Conservation (phyloP, 1,139 yeast species). For the Blastobotrys ciferrii region DNA sequence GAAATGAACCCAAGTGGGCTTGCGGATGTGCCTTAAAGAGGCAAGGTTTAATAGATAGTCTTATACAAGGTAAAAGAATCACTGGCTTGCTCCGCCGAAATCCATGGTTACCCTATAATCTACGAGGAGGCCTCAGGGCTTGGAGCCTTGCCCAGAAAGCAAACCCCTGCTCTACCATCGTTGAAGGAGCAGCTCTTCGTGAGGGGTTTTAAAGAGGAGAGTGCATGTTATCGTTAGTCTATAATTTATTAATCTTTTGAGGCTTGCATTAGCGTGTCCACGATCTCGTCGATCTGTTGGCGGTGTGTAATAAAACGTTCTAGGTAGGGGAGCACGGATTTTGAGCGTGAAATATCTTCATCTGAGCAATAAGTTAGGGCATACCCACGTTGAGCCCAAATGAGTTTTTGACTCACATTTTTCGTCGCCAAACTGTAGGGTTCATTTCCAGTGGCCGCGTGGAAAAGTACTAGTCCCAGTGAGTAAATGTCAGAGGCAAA, state of each 20-base stretch:
- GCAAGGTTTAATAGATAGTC: too few relatives aligned
- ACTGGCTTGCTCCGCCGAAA: too few relatives aligned
- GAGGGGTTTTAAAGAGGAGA: too few relatives aligned
- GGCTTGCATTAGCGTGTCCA: background rate
- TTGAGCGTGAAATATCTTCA: conserved; percentile 21
- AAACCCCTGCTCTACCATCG: too few relatives aligned
- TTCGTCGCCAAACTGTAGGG: conserved; percentile 27
- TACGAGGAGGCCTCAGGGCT: too few relatives aligned
- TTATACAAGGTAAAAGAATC: too few relatives aligned
- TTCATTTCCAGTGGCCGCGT: conserved; percentile 27
- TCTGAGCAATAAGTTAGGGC: conserved; percentile 23
- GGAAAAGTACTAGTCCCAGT: conserved; percentile 26
- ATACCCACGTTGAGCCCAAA: conserved; percentile 28
- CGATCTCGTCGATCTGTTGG: conserved; percentile 5
- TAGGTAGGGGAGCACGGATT: conserved; percentile 18
- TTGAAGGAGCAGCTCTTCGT: too few relatives aligned
- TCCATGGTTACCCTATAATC: too few relatives aligned
- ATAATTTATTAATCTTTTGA: background rate
- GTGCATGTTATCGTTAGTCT: too few relatives aligned
- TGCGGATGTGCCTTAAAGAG: too few relatives aligned
- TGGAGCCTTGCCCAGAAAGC: too few relatives aligned
- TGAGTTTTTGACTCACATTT: conserved; percentile 25
- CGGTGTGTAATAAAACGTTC: conserved; percentile 20
- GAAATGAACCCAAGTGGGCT: too few relatives aligned
- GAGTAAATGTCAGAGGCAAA: conserved; percentile 25